phyloP scores from a whole-genome alignment of 495 filamentous ascomycete genomes.

The Penicillium egyptiacum region DNA sequence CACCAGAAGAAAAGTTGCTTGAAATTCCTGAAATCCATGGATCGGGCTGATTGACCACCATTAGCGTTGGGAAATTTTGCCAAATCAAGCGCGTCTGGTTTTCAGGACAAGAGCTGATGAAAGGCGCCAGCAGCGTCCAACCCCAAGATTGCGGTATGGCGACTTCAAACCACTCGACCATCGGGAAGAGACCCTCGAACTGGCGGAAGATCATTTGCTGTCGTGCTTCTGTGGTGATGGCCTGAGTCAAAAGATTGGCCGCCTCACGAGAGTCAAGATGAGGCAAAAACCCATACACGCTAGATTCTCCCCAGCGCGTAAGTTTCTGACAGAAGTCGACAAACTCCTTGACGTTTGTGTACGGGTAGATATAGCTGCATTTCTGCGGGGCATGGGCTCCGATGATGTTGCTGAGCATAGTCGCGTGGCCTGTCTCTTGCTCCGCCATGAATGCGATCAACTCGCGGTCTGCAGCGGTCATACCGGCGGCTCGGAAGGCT shows the following conservation, averaged over 20 bases:
- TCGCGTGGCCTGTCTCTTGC: slow-evolving; percentile 81
- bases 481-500: slow-evolving; percentile 68
- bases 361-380: slow-evolving; percentile 84
- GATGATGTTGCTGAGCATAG: slow-evolving; percentile 77
- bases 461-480: slow-evolving; percentile 65
- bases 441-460: slow-evolving; percentile 83
- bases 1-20: slow-evolving; percentile 11
- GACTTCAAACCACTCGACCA: slow-evolving; percentile 82
- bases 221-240: slow-evolving; percentile 79
- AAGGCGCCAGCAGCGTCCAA: slow-evolving; percentile 82
- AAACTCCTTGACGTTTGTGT: slow-evolving; percentile 71
- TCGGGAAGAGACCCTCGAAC: slow-evolving; percentile 78
- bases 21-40: slow-evolving; percentile 46
- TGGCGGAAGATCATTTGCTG: slow-evolving; percentile 91
- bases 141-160: slow-evolving; percentile 84
- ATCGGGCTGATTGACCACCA: slow-evolving; percentile 77
- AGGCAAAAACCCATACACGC: slow-evolving; percentile 80
- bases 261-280: slow-evolving; percentile 79
- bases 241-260: slow-evolving; percentile 69
- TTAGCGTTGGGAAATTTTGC: slow-evolving; percentile 83
- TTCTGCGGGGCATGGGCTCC: slow-evolving; percentile 64
- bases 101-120: slow-evolving; percentile 74
- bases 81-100: slow-evolving; percentile 75
- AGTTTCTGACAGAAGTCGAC: slow-evolving; percentile 86
- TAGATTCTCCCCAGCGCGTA: slow-evolving; percentile 78